Evolutionary conservation across 2,329 filamentous ascomycete genomes (phyloP).

Genomic region (Sporothrix brasiliensis): DNA sequence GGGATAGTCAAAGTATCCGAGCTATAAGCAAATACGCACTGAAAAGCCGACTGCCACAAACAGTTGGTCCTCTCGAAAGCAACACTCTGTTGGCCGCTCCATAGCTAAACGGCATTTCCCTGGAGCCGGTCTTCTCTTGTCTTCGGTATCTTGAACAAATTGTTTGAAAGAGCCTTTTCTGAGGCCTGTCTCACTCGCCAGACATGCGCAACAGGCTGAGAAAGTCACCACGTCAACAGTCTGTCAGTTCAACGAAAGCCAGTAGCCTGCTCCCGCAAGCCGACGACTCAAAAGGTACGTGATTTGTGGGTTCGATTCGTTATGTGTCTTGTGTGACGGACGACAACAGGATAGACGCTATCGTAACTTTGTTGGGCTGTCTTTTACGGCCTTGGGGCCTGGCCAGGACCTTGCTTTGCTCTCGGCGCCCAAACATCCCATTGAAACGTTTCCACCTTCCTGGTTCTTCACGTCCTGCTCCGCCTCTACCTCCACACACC

Average conservation of each 20-base stretch:
- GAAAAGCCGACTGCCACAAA: not conserved
- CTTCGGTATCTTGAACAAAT: slow-evolving; percentile 2
- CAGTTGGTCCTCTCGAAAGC: not conserved
- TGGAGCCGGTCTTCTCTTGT: too few relatives aligned
- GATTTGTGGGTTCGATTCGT: slow-evolving; percentile 12
- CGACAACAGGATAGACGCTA: not conserved
- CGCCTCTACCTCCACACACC: slow-evolving; percentile 20
- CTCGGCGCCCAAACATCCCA: slow-evolving; percentile 7
- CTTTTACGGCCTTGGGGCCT: slow-evolving; percentile 14
- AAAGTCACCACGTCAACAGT: slow-evolving; percentile 31
- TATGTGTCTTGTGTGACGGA: slow-evolving; percentile 9
- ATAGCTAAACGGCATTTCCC: not conserved
- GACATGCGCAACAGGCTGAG: slow-evolving; percentile 35
- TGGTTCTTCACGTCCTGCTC: slow-evolving; percentile 1
- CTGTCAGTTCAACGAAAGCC: slow-evolving; percentile 33
- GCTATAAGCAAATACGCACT: slow-evolving; percentile 6
- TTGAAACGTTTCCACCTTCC: slow-evolving; percentile 19
- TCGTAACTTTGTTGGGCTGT: slow-evolving; percentile 12
- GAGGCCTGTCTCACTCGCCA: slow-evolving; percentile 3
- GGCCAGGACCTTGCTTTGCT: slow-evolving; percentile 4
- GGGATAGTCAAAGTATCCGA: not conserved
- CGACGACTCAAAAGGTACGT: slow-evolving; percentile 27
- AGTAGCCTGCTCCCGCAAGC: slow-evolving; percentile 9
- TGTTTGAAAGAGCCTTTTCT: slow-evolving; percentile 5
- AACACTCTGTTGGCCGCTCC: not conserved